phyloP scores from a whole-genome alignment of 1,284 basidiomycete genomes.

The Fistulinella cinereoalba region DNA sequence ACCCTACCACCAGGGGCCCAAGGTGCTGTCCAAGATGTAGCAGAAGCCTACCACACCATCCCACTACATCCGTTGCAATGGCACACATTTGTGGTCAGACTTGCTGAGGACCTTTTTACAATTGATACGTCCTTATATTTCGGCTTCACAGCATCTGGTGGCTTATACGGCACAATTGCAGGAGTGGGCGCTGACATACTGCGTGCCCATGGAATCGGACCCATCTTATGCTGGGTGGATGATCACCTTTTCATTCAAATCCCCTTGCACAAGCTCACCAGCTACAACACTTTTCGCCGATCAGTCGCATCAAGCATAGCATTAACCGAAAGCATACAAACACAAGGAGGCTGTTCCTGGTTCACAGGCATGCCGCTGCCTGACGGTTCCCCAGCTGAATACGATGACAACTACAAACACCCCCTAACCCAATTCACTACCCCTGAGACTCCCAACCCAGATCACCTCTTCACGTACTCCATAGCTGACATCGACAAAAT shows the following conservation, averaged over 20 bases:
- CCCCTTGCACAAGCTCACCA: rapidly evolving
- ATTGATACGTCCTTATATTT: conserved; percentile 25
- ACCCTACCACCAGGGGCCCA: neutral
- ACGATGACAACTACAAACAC: neutral
- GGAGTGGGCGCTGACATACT: conserved; percentile 35
- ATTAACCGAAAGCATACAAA: too few relatives aligned
- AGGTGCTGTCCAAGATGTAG: conserved; percentile 3
- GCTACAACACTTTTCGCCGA: neutral
- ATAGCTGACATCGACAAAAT: conserved; percentile 30
- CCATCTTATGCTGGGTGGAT: conserved; percentile 42
- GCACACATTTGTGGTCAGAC: neutral
- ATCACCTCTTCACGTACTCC: conserved; percentile 12
- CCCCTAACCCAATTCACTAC: neutral
- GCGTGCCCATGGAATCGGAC: conserved; percentile 28
- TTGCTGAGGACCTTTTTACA: neutral
- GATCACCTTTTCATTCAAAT: conserved; percentile 40
- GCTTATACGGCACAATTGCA: conserved; percentile 31
- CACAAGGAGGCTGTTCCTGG: neutral
- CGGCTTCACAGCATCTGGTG: conserved; percentile 29
- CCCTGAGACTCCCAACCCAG: neutral
- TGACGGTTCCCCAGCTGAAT: neutral
- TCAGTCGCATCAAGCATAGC: neutral
- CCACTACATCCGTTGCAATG: conserved; percentile 9
- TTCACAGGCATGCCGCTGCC: neutral
- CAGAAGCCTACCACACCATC: conserved; percentile 8